Conservation (phyloP, 2,329 filamentous ascomycete species). For the Trichoderma gracile region DNA sequence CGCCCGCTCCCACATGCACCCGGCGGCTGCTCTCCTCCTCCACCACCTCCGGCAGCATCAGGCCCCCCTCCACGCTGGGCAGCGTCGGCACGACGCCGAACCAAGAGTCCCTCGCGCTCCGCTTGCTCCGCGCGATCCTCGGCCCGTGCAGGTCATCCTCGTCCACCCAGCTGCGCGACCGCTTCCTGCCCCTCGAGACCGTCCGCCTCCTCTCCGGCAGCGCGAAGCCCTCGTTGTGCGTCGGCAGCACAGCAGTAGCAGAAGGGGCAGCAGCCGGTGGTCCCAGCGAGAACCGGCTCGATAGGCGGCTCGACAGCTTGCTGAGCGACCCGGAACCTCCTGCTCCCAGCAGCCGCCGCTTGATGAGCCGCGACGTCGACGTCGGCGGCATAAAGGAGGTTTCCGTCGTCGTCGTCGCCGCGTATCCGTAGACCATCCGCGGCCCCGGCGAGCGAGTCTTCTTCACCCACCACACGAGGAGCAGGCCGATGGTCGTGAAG, state of each 20-base stretch:
- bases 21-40: background rate
- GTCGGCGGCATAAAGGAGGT: slow-evolving; percentile 25
- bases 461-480: slow-evolving; percentile 45
- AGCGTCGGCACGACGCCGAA: slow-evolving; percentile 41
- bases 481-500: slow-evolving; percentile 45
- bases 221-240: slow-evolving; percentile 35
- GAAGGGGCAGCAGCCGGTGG: slow-evolving; percentile 34
- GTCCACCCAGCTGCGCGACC: slow-evolving; percentile 45
- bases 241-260: slow-evolving; percentile 33
- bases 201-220: slow-evolving; percentile 27
- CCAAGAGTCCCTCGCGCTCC: slow-evolving; percentile 34
- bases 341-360: slow-evolving; percentile 34
- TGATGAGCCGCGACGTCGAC: slow-evolving; percentile 35
- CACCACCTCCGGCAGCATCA: slow-evolving; percentile 28
- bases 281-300: slow-evolving; percentile 38
- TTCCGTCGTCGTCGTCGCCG: background rate
- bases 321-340: slow-evolving; percentile 26
- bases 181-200: slow-evolving; percentile 29
- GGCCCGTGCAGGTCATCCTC: slow-evolving; percentile 55
- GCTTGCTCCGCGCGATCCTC: slow-evolving; percentile 36
- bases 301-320: slow-evolving; percentile 31
- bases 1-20: slow-evolving; percentile 1
- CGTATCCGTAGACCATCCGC: slow-evolving; percentile 33
- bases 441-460: slow-evolving; percentile 28
- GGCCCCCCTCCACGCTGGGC: slow-evolving; percentile 36